Evolutionary conservation across 108 stramenopile genomes (phyloP).

Genomic region (Skeletonema costatum): DNA sequence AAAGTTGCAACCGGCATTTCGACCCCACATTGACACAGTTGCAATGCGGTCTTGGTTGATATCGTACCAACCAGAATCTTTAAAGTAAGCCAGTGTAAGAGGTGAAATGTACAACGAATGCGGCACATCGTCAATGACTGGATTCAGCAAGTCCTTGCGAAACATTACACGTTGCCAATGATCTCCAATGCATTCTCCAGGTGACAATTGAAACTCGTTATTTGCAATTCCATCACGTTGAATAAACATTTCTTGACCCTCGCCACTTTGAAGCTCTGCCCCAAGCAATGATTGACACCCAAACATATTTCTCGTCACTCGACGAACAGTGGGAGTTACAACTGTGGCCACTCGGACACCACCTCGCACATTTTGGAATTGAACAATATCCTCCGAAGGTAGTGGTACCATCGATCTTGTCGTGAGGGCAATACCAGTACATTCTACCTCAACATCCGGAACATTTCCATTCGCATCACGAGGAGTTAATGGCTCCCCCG

Average conservation of each 20-base stretch:
- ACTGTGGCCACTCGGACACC: constrained; percentile 79
- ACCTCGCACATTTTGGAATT: constrained; percentile 69
- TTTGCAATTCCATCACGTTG: constrained; percentile 19
- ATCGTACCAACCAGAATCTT: constrained; percentile 88
- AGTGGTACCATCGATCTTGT: constrained; percentile 57
- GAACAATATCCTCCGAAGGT: constrained; percentile 66
- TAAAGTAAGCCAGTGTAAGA: constrained; percentile 80
- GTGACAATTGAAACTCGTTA: constrained; percentile 30
- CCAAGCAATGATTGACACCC: constrained; percentile 74
- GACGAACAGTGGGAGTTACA: constrained; percentile 75
- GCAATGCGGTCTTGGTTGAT: constrained; percentile 66
- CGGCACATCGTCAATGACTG: constrained; percentile 68
- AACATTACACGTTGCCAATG: constrained; percentile 85
- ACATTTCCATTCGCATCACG: constrained; percentile 65
- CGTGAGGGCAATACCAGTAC: constrained; percentile 45
- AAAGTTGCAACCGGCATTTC: constrained; percentile 83
- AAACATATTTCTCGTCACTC: constrained; percentile 85
- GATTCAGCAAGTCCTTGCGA: constrained; percentile 80
- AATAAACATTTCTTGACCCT: constrained; percentile 21
- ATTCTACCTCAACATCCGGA: constrained; percentile 49
- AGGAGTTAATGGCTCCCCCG: constrained; percentile 69
- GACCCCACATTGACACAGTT: constrained; percentile 69
- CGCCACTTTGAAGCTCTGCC: constrained; percentile 77
- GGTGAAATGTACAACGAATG: constrained; percentile 67
- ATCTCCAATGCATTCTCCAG: constrained; percentile 72